Evolutionary conservation across 1,284 basidiomycete species (phyloP).

Genomic region (Gomphus sp.): DNA sequence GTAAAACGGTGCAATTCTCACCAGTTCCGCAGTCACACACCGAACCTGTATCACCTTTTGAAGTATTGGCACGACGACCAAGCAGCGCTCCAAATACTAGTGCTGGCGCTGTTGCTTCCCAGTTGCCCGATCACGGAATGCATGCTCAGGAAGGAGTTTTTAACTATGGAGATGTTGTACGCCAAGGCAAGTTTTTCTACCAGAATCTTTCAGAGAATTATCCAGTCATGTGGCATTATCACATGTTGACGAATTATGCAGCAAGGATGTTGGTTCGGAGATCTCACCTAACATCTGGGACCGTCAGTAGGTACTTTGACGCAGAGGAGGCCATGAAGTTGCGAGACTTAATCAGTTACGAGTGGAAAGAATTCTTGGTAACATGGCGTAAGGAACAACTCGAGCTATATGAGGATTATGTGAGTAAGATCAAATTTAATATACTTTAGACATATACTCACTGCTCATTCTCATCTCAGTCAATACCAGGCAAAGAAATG

Average conservation of each 20-base stretch:
- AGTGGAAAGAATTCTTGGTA: slow-evolving; percentile 73
- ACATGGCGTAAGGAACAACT: slow-evolving; percentile 65
- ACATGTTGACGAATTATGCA: slow-evolving; percentile 19
- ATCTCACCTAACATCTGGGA: slow-evolving; percentile 47
- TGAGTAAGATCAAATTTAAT: slow-evolving; percentile 24
- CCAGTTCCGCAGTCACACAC: slow-evolving; percentile 13
- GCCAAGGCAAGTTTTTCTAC: neutral
- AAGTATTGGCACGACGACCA: slow-evolving; percentile 49
- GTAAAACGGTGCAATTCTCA: slow-evolving; percentile 26
- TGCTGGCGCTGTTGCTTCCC: slow-evolving; percentile 40
- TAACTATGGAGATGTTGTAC: slow-evolving; percentile 4
- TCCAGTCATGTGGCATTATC: neutral
- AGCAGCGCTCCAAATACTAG: slow-evolving; percentile 47
- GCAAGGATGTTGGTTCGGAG: slow-evolving; percentile 81
- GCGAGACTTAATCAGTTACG: slow-evolving; percentile 51
- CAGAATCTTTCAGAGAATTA: neutral
- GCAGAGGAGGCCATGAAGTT: slow-evolving; percentile 57
- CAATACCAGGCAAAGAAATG: slow-evolving; percentile 52
- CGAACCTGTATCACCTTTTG: slow-evolving; percentile 40
- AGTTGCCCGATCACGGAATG: neutral
- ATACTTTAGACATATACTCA: slow-evolving; percentile 13
- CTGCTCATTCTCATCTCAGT: slow-evolving; percentile 34
- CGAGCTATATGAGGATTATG: slow-evolving; percentile 76
- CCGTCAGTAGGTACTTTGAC: slow-evolving; percentile 49
- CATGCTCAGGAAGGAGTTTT: neutral